phyloP scores from a whole-genome alignment of 164 flowering plant species.

The Nymphaea colorata region DNA sequence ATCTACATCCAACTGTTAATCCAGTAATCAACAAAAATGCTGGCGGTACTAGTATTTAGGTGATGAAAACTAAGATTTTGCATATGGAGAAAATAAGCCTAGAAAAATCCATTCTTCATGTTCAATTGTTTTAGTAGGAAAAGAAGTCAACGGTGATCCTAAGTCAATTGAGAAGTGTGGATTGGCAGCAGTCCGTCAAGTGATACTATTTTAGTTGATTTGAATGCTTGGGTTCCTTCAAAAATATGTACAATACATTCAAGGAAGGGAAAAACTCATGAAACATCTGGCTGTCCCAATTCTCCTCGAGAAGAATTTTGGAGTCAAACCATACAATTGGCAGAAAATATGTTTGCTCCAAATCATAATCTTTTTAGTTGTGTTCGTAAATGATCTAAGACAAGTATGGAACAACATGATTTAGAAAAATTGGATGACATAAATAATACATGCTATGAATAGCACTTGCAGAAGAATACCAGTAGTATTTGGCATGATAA shows the following conservation, averaged over 20 bases:
- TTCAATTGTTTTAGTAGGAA: neutral
- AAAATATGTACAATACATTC: no score
- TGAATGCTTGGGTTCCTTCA: no score
- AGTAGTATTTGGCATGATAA: no score
- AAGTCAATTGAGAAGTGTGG: constrained; percentile 45
- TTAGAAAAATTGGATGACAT: neutral
- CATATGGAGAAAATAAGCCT: no score
- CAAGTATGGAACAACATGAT: neutral
- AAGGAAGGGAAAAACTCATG: constrained; percentile 9
- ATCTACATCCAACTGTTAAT: no score
- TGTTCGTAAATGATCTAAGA: neutral
- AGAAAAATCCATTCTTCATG: constrained; percentile 10
- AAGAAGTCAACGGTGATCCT: neutral
- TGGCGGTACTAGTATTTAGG: no score
- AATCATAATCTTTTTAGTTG: constrained; percentile 14
- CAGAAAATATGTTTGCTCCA: constrained; percentile 51
- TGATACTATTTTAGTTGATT: no score
- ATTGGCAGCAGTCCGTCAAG: constrained; percentile 18
- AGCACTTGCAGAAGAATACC: no score
- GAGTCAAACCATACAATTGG: constrained; percentile 82
- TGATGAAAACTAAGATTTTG: no score
- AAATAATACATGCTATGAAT: no score
- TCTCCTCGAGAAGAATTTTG: constrained; percentile 92
- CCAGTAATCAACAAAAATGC: no score
- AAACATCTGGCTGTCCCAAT: no score